Evolutionary conservation across 208 protist genomes (phyloP).

Genomic region (Leishmania lainsoni): DNA sequence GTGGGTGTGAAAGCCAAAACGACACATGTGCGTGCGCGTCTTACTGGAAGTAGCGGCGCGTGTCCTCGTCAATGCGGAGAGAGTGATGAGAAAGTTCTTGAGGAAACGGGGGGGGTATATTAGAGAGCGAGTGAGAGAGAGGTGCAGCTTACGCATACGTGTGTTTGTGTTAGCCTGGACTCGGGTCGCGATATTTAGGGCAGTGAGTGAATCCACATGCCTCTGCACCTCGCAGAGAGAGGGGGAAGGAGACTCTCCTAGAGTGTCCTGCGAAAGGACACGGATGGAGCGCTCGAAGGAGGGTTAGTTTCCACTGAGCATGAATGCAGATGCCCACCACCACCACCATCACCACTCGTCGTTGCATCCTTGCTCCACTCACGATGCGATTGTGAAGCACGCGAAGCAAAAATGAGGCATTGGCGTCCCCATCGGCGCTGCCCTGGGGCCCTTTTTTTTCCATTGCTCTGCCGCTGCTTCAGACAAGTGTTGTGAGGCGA

Average conservation of each 20-base stretch:
- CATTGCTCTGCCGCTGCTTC: not conserved
- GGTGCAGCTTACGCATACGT: not conserved
- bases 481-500: not conserved
- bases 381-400: not conserved
- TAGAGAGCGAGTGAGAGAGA: not conserved
- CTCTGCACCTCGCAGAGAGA: not conserved
- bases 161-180: not conserved
- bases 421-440: not conserved
- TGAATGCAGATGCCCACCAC: not conserved
- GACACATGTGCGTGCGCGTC: not conserved
- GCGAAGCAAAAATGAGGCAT: not conserved
- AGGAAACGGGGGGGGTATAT: not conserved
- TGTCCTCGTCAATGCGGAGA: not conserved
- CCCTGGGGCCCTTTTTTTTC: not conserved
- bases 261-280: not conserved
- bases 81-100: not conserved
- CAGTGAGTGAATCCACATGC: not conserved
- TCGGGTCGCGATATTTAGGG: not conserved
- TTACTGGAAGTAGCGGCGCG: not conserved
- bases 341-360: not conserved
- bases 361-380: not conserved
- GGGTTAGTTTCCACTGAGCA: not conserved
- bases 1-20: not conserved
- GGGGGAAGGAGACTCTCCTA: not conserved
- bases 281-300: not conserved